Evolutionary conservation across 129 eudicot species (phyloP).

Genomic region (Tagetes patula): DNA sequence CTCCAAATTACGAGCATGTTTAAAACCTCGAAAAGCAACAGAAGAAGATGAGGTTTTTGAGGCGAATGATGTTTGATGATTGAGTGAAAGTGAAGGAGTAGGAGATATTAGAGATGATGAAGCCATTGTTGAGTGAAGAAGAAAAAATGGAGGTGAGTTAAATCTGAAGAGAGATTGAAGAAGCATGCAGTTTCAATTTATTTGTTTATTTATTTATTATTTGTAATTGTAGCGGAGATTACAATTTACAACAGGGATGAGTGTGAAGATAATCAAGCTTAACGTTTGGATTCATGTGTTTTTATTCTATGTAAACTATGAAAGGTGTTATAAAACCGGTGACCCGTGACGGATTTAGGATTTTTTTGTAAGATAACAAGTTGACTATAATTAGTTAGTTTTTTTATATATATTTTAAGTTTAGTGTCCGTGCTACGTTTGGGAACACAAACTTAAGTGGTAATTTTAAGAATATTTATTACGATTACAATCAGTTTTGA

Average conservation of each 20-base stretch:
- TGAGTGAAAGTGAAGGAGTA: conserved; percentile 57
- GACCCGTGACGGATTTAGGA: no score
- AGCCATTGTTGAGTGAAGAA: conserved; percentile 45
- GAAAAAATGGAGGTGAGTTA: conserved; percentile 31
- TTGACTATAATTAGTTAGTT: no score
- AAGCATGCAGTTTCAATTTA: conserved; percentile 35
- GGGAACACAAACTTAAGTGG: no score
- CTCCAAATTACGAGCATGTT: conserved; percentile 52
- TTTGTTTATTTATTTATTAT: no score
- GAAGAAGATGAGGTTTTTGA: conserved; percentile 31
- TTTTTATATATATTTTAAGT: no score
- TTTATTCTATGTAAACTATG: no score
- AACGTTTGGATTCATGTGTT: no score
- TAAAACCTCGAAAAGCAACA: conserved; percentile 36
- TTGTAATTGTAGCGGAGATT: conserved; percentile 45
- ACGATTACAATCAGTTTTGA: no score
- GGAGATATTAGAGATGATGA: conserved; percentile 54
- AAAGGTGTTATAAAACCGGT: no score
- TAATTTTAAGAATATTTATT: no score
- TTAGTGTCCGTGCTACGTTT: no score
- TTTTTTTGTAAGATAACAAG: no score
- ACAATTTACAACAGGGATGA: conserved; percentile 38
- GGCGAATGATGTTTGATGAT: conserved; percentile 24
- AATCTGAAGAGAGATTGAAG: conserved; percentile 29
- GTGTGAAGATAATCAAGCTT: neutral